Percentiles rank a stretch among this genome's conserved stretches.
Conservation (phyloP, 2,329 filamentous ascomycete genomes). For the Metarhizium guizhouense region DNA sequence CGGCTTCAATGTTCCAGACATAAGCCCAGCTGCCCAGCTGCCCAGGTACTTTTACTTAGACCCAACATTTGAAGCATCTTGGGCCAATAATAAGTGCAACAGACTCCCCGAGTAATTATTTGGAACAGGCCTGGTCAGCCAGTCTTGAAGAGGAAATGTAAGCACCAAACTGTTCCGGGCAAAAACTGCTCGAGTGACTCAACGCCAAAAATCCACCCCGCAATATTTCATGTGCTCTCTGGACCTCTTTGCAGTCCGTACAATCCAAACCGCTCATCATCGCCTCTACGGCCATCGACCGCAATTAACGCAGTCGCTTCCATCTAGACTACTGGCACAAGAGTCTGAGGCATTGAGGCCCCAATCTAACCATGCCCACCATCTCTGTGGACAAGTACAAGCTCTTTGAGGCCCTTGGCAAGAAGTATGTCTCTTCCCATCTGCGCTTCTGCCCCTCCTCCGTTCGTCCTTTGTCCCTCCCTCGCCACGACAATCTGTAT, state of each 20-base stretch:
- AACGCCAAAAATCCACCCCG: conserved; percentile 3
- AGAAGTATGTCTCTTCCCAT: conserved; percentile 48
- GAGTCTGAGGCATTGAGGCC: conserved; percentile 13
- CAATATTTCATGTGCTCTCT: neutral
- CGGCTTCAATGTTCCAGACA: no score
- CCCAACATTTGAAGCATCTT: no score
- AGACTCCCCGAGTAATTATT: no score
- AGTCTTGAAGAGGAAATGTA: no score
- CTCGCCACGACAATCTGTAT: neutral
- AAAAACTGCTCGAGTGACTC: neutral
- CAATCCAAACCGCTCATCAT: conserved; percentile 1
- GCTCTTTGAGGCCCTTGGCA: conserved; percentile 86
- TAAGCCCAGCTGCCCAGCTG: no score
- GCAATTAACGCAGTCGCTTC: conserved; percentile 1
- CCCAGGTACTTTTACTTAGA: no score
- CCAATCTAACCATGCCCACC: conserved; percentile 66
- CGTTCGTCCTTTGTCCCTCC: neutral
- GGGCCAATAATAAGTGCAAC: no score
- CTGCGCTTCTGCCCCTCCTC: conserved; percentile 2
- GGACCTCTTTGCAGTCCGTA: neutral
- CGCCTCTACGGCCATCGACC: neutral
- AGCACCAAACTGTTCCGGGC: neutral
- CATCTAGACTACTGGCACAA: neutral
- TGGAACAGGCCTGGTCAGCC: no score
- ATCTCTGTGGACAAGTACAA: conserved; percentile 94